Percentiles rank a stretch among this genome's conserved stretches.
These are phyloP conservation scores for Fusarium caatingaense DNA, from an alignment of 2,329 filamentous ascomycete genomes.

Conservation along the genomic window DNA sequence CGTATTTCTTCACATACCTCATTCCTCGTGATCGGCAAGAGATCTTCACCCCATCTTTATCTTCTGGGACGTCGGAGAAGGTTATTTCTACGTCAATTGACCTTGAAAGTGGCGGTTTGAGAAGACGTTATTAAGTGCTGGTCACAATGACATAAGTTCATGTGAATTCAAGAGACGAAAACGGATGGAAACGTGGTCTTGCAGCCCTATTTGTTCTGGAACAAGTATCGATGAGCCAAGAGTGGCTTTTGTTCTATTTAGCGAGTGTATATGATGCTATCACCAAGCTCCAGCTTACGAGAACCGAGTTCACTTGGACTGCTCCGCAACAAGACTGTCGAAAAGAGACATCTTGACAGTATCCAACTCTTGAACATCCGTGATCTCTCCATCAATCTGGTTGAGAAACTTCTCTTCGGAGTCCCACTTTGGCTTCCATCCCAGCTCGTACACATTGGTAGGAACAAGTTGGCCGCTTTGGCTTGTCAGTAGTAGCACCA, in stretches of 20 bases:
- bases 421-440: constrained; percentile 29
- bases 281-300: background rate
- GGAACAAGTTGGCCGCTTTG: constrained; percentile 10
- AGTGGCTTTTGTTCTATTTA: background rate
- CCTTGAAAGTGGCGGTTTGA: background rate
- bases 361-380: constrained; percentile 23
- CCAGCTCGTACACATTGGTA: constrained; percentile 9
- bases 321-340: constrained; percentile 1
- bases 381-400: constrained; percentile 17
- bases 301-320: background rate
- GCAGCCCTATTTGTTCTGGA: background rate
- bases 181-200: background rate
- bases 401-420: constrained; percentile 12
- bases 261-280: background rate
- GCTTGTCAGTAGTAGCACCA: background rate
- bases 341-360: constrained; percentile 30
- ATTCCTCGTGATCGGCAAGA: background rate
- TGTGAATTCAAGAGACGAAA: background rate
- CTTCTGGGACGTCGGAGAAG: background rate
- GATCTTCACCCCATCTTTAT: background rate
- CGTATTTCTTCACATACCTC: background rate
- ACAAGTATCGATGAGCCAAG: background rate
- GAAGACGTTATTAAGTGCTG: background rate
- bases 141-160: background rate
- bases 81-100: background rate